Percentiles rank a stretch among this genome's conserved stretches.
Evolutionary conservation across 2,329 filamentous ascomycete genomes (phyloP).

Genomic region (Penicillium crustosum): DNA sequence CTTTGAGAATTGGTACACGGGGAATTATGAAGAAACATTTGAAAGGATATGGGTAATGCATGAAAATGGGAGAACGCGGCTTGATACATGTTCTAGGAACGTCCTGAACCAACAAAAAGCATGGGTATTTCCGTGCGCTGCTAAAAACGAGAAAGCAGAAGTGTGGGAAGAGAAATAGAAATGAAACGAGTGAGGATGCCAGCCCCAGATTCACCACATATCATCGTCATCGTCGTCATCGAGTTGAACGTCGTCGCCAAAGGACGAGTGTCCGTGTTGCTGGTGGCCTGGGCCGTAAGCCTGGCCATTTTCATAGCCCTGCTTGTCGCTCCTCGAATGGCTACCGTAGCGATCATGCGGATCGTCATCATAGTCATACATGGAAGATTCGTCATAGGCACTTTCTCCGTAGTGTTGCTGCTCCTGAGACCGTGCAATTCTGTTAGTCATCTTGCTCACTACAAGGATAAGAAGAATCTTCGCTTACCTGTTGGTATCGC

Average conservation of each 20-base stretch:
- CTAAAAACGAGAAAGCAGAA: slow-evolving; percentile 29
- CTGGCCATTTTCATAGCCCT: slow-evolving; percentile 41
- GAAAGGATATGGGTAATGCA: slow-evolving; percentile 6
- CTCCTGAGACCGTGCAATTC: slow-evolving; percentile 19
- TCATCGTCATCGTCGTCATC: slow-evolving; percentile 49
- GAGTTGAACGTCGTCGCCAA: slow-evolving; percentile 44
- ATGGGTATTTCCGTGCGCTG: slow-evolving; percentile 34
- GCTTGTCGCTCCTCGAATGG: slow-evolving; percentile 40
- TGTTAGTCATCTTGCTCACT: slow-evolving; percentile 8
- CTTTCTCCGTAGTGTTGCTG: slow-evolving; percentile 42
- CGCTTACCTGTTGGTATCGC: slow-evolving; percentile 48
- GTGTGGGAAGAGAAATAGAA: slow-evolving; percentile 14
- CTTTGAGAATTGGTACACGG: background rate
- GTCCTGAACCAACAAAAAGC: slow-evolving; percentile 28
- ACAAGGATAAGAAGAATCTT: background rate
- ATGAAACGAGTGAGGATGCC: slow-evolving; percentile 20
- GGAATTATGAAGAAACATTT: background rate
- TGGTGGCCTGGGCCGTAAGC: slow-evolving; percentile 38
- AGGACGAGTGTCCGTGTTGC: slow-evolving; percentile 43
- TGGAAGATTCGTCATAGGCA: slow-evolving; percentile 52
- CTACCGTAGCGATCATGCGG: slow-evolving; percentile 38
- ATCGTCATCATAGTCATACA: slow-evolving; percentile 53
- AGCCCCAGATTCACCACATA: slow-evolving; percentile 47
- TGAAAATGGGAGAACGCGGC: slow-evolving; percentile 6
- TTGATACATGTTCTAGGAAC: slow-evolving; percentile 32